Evolutionary conservation across 1,284 basidiomycete genomes (phyloP).

Genomic region (Cutaneotrichosporon cutaneum): DNA sequence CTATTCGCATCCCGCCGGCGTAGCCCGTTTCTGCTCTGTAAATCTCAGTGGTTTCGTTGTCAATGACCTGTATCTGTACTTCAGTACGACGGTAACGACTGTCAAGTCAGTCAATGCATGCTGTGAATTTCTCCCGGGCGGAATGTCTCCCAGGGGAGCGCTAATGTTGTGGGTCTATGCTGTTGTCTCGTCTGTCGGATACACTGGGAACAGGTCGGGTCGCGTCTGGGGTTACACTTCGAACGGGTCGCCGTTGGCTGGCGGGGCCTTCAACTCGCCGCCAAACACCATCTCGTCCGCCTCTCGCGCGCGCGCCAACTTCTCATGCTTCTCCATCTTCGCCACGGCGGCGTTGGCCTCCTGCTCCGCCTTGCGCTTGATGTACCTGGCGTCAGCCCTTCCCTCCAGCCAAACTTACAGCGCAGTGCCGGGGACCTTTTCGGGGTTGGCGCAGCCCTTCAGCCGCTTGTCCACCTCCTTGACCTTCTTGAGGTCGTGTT

Average conservation of each 20-base stretch:
- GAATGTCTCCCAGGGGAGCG: neutral
- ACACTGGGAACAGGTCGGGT: neutral
- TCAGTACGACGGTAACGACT: neutral
- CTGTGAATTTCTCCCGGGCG: constrained; percentile 2
- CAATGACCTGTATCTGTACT: neutral
- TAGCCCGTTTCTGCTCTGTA: neutral
- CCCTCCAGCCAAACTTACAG: constrained; percentile 54
- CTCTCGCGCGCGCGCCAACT: constrained; percentile 25
- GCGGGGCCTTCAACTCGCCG: constrained; percentile 5
- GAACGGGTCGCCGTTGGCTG: neutral
- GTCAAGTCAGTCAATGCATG: constrained; percentile 2
- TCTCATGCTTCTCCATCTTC: constrained; percentile 42
- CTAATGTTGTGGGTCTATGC: neutral
- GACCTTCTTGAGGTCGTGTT: constrained; percentile 75
- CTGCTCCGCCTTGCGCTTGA: constrained; percentile 51
- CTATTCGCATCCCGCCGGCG: constrained; percentile 22
- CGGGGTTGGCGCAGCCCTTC: constrained; percentile 84
- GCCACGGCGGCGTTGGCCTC: constrained; percentile 39
- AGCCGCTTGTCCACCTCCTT: constrained; percentile 81
- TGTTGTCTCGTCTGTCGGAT: neutral
- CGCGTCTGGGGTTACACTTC: neutral
- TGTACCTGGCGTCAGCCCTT: constrained; percentile 44
- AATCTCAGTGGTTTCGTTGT: neutral
- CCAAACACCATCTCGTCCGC: constrained; percentile 41
- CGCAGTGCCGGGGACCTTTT: constrained; percentile 82